These are phyloP conservation scores for Fusarium sp. DNA, from an alignment of 2,329 filamentous ascomycete genomes.

Conservation along the genomic window DNA sequence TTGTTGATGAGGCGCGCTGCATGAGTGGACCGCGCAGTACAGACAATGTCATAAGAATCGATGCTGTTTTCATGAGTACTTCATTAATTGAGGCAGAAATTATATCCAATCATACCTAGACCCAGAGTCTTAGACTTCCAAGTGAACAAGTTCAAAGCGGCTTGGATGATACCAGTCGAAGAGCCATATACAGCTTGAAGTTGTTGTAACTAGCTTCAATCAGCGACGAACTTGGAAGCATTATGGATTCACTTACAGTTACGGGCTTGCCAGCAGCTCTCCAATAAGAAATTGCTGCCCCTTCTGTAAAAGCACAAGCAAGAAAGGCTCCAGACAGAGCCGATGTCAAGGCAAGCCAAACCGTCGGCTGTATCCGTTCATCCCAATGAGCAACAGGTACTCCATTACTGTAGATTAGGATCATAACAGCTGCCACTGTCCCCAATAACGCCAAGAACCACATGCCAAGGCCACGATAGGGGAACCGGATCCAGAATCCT, in stretches of 20 bases:
- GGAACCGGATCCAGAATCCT: conserved; percentile 38
- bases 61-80: conserved; percentile 9
- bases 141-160: conserved; percentile 24
- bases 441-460: conserved; percentile 33
- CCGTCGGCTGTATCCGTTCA: conserved; percentile 33
- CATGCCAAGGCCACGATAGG: conserved; percentile 29
- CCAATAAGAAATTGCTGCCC: conserved; percentile 40
- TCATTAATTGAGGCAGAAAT: fast-evolving
- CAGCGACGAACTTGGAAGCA: neutral
- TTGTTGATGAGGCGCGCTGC: conserved; percentile 36
- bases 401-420: conserved; percentile 35
- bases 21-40: conserved; percentile 35
- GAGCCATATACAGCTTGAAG: conserved; percentile 35
- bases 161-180: conserved; percentile 36
- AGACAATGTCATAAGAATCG: conserved; percentile 37
- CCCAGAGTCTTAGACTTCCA: conserved; percentile 35
- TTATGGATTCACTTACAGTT: conserved; percentile 10
- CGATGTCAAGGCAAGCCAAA: conserved; percentile 40
- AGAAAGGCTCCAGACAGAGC: conserved; percentile 36
- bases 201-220: conserved; percentile 25
- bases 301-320: conserved; percentile 36
- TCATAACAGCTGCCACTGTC: conserved; percentile 26
- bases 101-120: conserved; percentile 13
- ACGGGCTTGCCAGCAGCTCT: conserved; percentile 32
- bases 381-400: conserved; percentile 37